phyloP scores from a whole-genome alignment of 257 asterid genomes.

The Solanum bulbocastanum region DNA sequence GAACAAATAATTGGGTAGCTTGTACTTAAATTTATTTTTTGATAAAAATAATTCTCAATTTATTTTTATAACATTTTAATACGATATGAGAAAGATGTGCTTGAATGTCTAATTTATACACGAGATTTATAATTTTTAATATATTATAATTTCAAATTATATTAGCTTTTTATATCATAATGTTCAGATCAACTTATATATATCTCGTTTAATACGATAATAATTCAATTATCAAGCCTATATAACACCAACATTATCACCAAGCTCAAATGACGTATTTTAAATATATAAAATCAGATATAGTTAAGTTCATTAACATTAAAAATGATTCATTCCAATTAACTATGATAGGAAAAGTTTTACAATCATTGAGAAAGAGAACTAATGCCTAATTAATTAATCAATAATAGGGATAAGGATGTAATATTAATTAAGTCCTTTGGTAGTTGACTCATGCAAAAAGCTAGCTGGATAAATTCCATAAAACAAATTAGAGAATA shows the following conservation, averaged over 20 bases:
- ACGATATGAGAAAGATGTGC: not conserved
- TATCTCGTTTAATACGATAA: rapidly evolving
- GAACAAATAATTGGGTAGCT: not conserved
- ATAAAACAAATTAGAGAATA: not conserved
- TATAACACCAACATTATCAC: not conserved
- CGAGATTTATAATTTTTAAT: not conserved
- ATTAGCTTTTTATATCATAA: not conserved
- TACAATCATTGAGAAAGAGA: not conserved
- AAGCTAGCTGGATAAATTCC: not conserved
- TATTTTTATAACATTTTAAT: not conserved
- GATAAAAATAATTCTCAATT: not conserved
- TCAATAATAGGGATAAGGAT: not conserved
- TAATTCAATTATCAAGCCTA: not conserved
- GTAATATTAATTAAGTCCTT: not conserved
- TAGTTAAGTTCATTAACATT: not conserved
- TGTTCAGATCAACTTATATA: not conserved
- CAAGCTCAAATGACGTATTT: not conserved
- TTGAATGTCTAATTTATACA: not conserved
- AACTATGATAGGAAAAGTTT: not conserved
- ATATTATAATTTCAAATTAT: not conserved
- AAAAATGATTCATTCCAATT: not conserved
- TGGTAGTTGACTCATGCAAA: not conserved
- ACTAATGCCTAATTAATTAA: not conserved
- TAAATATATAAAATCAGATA: not conserved
- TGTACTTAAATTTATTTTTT: not conserved